Evolutionary conservation across 495 filamentous ascomycete genomes (phyloP).

Genomic region (Penicillium verhagenii): DNA sequence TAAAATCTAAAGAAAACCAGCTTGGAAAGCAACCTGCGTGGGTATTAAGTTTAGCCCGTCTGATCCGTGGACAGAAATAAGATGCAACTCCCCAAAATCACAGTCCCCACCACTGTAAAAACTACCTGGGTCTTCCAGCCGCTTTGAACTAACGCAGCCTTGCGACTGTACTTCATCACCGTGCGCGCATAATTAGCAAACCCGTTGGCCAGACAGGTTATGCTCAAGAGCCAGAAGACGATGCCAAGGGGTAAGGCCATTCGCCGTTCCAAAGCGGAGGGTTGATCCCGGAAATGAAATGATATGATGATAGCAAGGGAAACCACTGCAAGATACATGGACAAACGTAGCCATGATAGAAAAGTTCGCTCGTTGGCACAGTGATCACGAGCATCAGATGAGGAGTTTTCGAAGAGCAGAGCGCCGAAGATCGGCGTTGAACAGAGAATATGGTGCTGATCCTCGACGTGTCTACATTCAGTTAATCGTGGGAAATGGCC

Average conservation of each 20-base stretch:
- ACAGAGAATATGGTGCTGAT: conserved; percentile 56
- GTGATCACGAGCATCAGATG: conserved; percentile 77
- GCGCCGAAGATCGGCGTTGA: conserved; percentile 70
- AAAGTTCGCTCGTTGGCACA: conserved; percentile 67
- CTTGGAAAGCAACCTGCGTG: too few relatives aligned
- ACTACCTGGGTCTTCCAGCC: conserved; percentile 89
- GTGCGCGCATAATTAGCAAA: conserved; percentile 85
- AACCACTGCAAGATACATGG: conserved; percentile 88
- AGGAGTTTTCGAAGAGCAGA: conserved; percentile 84
- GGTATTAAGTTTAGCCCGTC: background rate
- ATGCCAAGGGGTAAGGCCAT: conserved; percentile 83
- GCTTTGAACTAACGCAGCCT: conserved; percentile 82
- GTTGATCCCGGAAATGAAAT: conserved; percentile 80
- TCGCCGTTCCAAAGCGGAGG: conserved; percentile 65
- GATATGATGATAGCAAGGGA: conserved; percentile 86
- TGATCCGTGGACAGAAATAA: conserved; percentile 58
- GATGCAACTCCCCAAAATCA: conserved; percentile 79
- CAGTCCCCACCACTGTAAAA: conserved; percentile 71
- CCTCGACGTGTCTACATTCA: conserved; percentile 28
- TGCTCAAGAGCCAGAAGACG: conserved; percentile 80
- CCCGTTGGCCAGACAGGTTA: conserved; percentile 73
- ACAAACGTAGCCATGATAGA: conserved; percentile 89
- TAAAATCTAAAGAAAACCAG: too few relatives aligned
- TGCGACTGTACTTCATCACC: conserved; percentile 76
- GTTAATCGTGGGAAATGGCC: background rate